Percentiles rank a stretch among this genome's conserved stretches.
Conservation (phyloP, 768 basidiomycete genomes). For the Gyrodon lividus region DNA sequence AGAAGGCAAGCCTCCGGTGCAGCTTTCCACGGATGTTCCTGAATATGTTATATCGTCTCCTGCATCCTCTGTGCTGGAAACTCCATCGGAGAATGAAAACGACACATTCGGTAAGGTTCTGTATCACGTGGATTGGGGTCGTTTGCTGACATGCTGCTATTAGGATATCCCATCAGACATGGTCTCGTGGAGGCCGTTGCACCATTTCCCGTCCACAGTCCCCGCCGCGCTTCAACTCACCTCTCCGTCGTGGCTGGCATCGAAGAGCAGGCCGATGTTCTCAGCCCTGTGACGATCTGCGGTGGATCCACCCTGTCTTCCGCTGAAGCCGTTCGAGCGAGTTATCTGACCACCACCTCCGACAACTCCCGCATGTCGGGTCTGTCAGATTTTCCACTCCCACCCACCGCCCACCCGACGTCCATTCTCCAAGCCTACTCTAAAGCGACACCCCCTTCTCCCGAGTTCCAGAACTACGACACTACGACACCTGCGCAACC, state of each 20-base stretch:
- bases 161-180: conserved; percentile 26
- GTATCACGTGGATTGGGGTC: neutral
- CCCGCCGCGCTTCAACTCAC: conserved; percentile 21
- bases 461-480: neutral
- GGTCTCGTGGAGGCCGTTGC: conserved; percentile 18
- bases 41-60: conserved; percentile 28
- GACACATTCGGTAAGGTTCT: conserved; percentile 30
- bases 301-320: conserved; percentile 25
- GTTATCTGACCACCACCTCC: conserved; percentile 60
- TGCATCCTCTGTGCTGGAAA: conserved; percentile 20
- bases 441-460: conserved; percentile 21
- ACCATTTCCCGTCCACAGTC: conserved; percentile 9
- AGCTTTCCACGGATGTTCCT: conserved; percentile 10
- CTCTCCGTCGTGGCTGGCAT: conserved; percentile 17
- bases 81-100: conserved; percentile 16
- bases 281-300: conserved; percentile 19
- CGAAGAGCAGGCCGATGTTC: conserved; percentile 5
- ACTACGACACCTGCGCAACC: neutral
- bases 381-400: conserved; percentile 70
- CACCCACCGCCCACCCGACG: conserved; percentile 40
- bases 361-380: conserved; percentile 62
- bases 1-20: conserved; percentile 1
- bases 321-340: conserved; percentile 42
- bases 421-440: conserved; percentile 47
- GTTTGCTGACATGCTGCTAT: conserved; percentile 1